Evolutionary conservation across 1,284 basidiomycete species (phyloP), one percentile per base, ranked within the genome.

Genomic region (Boletus subluridellus): DNA sequence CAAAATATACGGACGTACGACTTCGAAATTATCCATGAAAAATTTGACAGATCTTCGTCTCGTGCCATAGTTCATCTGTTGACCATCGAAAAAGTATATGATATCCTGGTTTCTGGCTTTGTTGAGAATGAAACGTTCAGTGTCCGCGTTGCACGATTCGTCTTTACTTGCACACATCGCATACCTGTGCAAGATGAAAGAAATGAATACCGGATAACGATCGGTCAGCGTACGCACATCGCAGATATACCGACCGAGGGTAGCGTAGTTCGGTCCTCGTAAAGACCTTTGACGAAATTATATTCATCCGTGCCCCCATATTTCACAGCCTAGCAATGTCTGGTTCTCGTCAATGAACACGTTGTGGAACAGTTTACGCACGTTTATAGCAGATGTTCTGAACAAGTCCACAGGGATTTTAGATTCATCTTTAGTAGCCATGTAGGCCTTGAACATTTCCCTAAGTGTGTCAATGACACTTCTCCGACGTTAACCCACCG

Each of bases 251-350:
- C 82, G 48, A 85, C 80, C 1, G 84, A 63, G n/a, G 69, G 82
- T 0, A 94, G 90, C 38, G 90, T 92, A 67, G 82, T 81, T 3
- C 90, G 85, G 59, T 90, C 86, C 68, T 84, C 80, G 71, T 88
- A 87, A 42, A 95, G 82, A 54, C 78, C 77, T 63, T 89, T 80
- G 49, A 91, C 78, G 52, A 86, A 85, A 55, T 92, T 84, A 72
- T 89, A 97, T 73, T 96, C 94, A 50, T 78, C 78, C 50, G 78
- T 78, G 17, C 92, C 93, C 53, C 94, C 94, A 68, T 87, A 77
- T 68, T 82, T 82, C 56, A 91, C 87, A 49, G 84, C 85, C 81
- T 87, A 49, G 53, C 45, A 51, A 38, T 65, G 28, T 67, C 66
- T 28, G 61, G 48, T 57, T 38, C 11, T 34, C 42, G 9, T 61